Evolutionary conservation across 306 rosid genomes (phyloP).

Genomic region (Cicer arietinum): DNA sequence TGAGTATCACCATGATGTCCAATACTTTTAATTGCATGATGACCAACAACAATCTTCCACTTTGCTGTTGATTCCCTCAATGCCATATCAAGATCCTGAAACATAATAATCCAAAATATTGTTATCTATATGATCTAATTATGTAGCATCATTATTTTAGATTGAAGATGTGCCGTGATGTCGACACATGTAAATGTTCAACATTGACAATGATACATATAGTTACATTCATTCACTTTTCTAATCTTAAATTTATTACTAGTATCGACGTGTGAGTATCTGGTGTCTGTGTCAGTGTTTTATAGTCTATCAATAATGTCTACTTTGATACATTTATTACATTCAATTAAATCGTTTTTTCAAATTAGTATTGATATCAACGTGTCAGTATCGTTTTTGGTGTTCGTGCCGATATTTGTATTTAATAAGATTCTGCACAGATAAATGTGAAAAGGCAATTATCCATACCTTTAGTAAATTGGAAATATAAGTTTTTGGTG

Average conservation of each 20-base stretch:
- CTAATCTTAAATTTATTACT: not conserved
- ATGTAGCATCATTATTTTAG: not conserved
- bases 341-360: no score
- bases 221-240: not conserved
- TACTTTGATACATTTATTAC: no score
- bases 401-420: no score
- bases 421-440: not conserved
- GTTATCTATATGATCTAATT: not conserved
- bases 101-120: slow-evolving; percentile 8
- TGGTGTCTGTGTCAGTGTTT: not conserved
- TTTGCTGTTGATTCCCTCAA: slow-evolving; percentile 45
- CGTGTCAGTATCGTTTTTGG: no score
- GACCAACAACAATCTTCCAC: slow-evolving; percentile 63
- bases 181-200: not conserved
- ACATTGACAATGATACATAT: not conserved
- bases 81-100: slow-evolving; percentile 51
- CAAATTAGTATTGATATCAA: no score
- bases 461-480: slow-evolving; percentile 52
- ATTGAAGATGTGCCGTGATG: not conserved
- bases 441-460: not conserved
- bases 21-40: slow-evolving; percentile 56
- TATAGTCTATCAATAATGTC: not conserved
- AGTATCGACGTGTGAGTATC: not conserved
- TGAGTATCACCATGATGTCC: slow-evolving; percentile 60
- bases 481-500: slow-evolving; percentile 49